These are phyloP conservation scores for Desmodesmus armatus DNA, from an alignment of 139 green algal genomes.

Conservation along the genomic window DNA sequence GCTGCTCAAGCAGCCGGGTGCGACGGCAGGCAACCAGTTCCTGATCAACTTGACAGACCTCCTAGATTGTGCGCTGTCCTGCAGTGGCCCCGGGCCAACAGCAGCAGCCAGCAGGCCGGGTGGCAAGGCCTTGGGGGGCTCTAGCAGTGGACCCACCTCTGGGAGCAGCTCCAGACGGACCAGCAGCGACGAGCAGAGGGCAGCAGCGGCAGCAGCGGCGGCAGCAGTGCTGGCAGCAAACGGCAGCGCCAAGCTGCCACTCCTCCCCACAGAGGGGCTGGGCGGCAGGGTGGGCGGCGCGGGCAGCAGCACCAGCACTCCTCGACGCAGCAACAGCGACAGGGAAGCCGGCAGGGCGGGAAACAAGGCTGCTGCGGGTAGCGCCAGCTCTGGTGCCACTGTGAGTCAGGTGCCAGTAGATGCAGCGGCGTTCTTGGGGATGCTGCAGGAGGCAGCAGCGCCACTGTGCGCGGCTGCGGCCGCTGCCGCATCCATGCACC, in stretches of 20 bases:
- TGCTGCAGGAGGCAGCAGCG: conserved; percentile 37
- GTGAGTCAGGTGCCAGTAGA: conserved; percentile 16
- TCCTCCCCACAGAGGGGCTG: no score
- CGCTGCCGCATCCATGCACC: not conserved
- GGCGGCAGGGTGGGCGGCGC: no score
- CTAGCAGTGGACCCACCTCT: no score
- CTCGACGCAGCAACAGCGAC: not conserved
- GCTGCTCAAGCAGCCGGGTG: conserved; percentile 9
- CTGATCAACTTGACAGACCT: conserved; percentile 28
- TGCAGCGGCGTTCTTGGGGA: conserved; percentile 39
- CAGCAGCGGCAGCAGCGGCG: not conserved
- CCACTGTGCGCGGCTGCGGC: conserved; percentile 25
- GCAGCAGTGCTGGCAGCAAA: not conserved
- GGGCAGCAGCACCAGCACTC: not conserved
- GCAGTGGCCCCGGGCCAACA: not conserved
- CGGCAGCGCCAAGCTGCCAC: no score
- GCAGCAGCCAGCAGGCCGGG: conserved; percentile 6
- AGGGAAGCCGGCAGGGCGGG: not conserved
- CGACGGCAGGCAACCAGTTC: conserved; percentile 15
- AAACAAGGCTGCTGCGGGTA: not conserved
- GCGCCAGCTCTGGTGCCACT: not conserved
- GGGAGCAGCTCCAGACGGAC: no score
- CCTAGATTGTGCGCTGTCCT: conserved; percentile 12
- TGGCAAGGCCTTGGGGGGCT: no score
- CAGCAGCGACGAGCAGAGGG: not conserved